Evolutionary conservation across 805 yeast species (phyloP), one percentile per base, ranked within the genome.

Genomic region (Ogataea neopini): DNA sequence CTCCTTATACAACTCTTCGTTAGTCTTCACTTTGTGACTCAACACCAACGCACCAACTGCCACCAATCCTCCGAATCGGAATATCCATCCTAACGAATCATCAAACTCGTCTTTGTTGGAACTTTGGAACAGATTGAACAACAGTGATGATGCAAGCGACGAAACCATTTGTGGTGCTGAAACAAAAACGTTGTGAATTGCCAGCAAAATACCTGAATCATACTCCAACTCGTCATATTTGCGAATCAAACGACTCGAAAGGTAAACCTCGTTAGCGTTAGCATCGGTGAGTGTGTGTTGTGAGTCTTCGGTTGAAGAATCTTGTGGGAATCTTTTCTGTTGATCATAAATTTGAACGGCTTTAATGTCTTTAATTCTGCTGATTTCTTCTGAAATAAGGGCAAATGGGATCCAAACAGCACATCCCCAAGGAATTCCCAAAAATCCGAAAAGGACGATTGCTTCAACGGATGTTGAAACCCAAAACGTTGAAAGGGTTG

Each of bases 391-490:
- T 28, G 84, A 76, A 9, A 82, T 79, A 32, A 82, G 57, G 1
- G 80, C 81, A 61, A 80, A 82, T 6, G 87, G 87, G 2, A 83
- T 81, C 87, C 87, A 82, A 14, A 80, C 69, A 0, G 85, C 82
- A 49, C 71, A 71, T 1, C 86, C 86, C 87, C 87, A 82, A 0
- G 85, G 75, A 17, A 81, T 65, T 2, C 87, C 87, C 37, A 80
- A 59, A 13, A 80, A 55, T 0, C 72, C 81, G 53, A 81, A 76
- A 59, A 81, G 59, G 0, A 67, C 52, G 7, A 80, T 73, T 0
- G 83, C 85, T 10, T 60, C 66, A 0, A 44, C 44, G 6, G 77
- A 76, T 6, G 64, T 63, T 2, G 55, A 34, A 18, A 80, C 70
- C 43, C 72, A 71, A 43, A 78, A 74, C 0, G 86, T 79, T 1